Evolutionary conservation across 1,139 yeast species (phyloP), one percentile per base, ranked within the genome.

Genomic region (Saccharomyces hybrid): DNA sequence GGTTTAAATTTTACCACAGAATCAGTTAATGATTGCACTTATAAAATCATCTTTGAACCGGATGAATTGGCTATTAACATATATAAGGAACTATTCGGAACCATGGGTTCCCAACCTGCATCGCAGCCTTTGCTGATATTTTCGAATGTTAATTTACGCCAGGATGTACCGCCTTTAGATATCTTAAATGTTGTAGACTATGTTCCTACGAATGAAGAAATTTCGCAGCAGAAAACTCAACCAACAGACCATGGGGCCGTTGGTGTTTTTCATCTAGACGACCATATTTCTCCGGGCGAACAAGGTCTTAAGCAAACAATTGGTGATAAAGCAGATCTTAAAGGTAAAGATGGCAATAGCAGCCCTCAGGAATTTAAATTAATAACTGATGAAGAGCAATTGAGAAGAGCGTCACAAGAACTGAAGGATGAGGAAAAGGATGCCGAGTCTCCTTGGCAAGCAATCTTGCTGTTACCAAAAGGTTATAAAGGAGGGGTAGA

Each of bases 391-490:
- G 62, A 61, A 48, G 66, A 62, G 26, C 65, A 62, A 51, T 49
- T 62, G 13, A 56, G 62, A 32, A 61, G 55, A 49, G 57, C 58
- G 19, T 58, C 64, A 5, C 58, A 59, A 42, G 53, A 55, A 52
- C 46, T 56, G 49, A 56, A 52, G 27, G 61, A 55, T 31, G 54
- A 54, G 38, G 60, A 58, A 16, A 55, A 56, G 25, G 56, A 57
- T 41, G 42, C 55, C 1, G 60, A 58, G 19, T 56, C 61, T 6
- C 66, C 62, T 25, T 62, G 58, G 31, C 66, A 65, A 19, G 69
- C 68, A 13, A 63, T 67, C n/a, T 50, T 66, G 26, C 50, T 67
- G 42, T 54, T 67, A 47, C 70, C 70, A n/a, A 65, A 63, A 32
- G 61, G 59, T 29, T 59, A 57, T 46, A 57, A 59, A 8, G 61